phyloP scores from a whole-genome alignment of 1,284 basidiomycete genomes.

The Fomitopsis pinicola region DNA sequence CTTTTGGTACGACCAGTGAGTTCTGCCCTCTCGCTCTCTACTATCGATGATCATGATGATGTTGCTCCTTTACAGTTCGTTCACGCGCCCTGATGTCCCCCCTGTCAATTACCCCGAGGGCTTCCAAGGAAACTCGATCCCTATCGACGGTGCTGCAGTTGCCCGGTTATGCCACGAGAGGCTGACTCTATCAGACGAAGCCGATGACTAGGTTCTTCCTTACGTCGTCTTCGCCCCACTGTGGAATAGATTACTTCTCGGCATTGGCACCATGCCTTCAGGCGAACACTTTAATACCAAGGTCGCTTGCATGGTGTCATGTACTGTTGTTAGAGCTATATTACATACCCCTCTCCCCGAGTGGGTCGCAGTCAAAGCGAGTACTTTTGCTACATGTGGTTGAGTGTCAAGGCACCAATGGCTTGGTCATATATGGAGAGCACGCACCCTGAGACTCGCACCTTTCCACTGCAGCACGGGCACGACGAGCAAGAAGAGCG shows the following conservation, averaged over 20 bases:
- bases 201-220: constrained; percentile 27
- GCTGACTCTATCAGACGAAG: constrained; percentile 34
- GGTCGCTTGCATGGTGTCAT: neutral
- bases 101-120: constrained; percentile 49
- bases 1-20: constrained; percentile 66
- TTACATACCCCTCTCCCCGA: neutral
- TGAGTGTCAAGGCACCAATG: neutral
- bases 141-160: constrained; percentile 42
- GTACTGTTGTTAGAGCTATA: neutral
- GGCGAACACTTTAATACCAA: neutral
- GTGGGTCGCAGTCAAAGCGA: neutral
- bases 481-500: constrained; percentile 47
- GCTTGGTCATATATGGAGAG: neutral
- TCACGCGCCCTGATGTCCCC: constrained; percentile 44
- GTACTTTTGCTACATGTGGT: neutral
- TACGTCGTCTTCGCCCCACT: neutral
- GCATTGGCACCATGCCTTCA: neutral
- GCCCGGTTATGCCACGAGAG: constrained; percentile 32
- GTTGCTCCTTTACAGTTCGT: constrained; percentile 27
- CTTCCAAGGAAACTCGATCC: constrained; percentile 57
- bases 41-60: neutral
- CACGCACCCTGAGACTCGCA: constrained; percentile 37
- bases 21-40: constrained; percentile 2
- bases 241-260: neutral
- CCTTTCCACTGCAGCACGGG: constrained; percentile 49